Evolutionary conservation across 192 early-diverging fungal genomes (phyloP), one percentile per base, ranked within the genome.

Genomic region (Phycomyces blakesleeanus): DNA sequence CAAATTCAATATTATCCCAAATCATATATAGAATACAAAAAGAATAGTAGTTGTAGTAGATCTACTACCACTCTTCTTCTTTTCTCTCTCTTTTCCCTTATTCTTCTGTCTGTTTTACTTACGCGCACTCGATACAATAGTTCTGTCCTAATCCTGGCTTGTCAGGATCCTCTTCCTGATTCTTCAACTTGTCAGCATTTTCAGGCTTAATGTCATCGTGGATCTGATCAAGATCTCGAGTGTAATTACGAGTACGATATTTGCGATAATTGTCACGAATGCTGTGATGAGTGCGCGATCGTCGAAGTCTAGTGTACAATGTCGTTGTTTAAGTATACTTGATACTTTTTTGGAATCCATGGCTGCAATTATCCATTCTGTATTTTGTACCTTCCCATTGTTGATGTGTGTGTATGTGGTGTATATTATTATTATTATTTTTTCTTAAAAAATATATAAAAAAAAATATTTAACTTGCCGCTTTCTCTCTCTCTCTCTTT

Each of bases 161-260:
- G 53, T 98, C 96, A 20, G 86, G 79, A 68, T 97, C 91, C 27
- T 84, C 59, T 39, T 81, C 80, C 56, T 81, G 71, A 39, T 78
- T 84, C 50, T 83, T 75, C 60, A 89, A 72, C 58, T 87, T 86
- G 21, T 64, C 67, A 10, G 78, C 78, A 66, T 88, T 87, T 49
- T 85, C 88, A 16, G 87, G 88, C 62, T 78, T 77, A 74, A 98
- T 72, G 77, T 97, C 94, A 26, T 90, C 89, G 63, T 93, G 89
- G 66, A 98, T 91, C 78, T 97, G 93, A 82, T 98, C 96, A 8
- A 98, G 77, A 81, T 97, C 95, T 79, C 92, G 90, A 57, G 84
- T 86, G 66, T 93, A 89, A 26, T 89, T 87, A 69, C 91, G 85
- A 50, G 93, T 96, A 57, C 92, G 82, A 72, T 83, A 84, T 64